Evolutionary conservation across 2,329 filamentous ascomycete species (phyloP).

Genomic region (Alternaria rosae): DNA sequence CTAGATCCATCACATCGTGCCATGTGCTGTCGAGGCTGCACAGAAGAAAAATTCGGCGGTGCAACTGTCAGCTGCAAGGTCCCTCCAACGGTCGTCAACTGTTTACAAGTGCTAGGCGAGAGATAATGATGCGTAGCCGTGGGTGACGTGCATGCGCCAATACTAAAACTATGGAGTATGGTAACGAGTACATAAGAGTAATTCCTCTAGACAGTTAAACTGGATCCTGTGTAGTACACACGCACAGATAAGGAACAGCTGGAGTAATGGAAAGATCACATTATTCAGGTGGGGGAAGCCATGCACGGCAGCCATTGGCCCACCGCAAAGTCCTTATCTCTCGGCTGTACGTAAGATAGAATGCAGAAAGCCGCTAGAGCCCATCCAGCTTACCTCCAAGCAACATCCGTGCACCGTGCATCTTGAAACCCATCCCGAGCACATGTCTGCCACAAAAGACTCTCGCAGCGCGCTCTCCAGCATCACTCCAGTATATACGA

Average conservation of each 20-base stretch:
- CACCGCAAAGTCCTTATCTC: slow-evolving; percentile 37
- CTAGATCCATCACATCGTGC: not conserved
- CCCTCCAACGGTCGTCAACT: slow-evolving; percentile 12
- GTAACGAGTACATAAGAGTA: slow-evolving; percentile 49
- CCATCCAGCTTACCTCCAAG: slow-evolving; percentile 13
- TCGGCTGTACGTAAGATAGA: slow-evolving; percentile 21
- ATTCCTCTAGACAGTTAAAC: slow-evolving; percentile 25
- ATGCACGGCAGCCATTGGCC: slow-evolving; percentile 30
- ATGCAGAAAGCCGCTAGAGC: slow-evolving; percentile 18
- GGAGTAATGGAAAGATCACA: slow-evolving; percentile 18
- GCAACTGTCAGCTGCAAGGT: slow-evolving; percentile 1
- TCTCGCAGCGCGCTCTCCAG: slow-evolving; percentile 31
- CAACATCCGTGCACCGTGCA: slow-evolving; percentile 14
- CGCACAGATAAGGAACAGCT: slow-evolving; percentile 28
- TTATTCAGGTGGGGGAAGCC: slow-evolving; percentile 31
- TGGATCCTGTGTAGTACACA: slow-evolving; percentile 8
- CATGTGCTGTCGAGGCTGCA: not conserved
- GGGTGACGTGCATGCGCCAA: slow-evolving; percentile 39
- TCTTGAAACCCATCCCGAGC: slow-evolving; percentile 29
- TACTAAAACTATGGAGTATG: slow-evolving; percentile 18
- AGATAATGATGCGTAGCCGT: slow-evolving; percentile 29
- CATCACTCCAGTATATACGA: slow-evolving; percentile 17
- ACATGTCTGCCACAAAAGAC: slow-evolving; percentile 47
- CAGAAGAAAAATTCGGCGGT: slow-evolving; percentile 1
- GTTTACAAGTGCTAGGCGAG: slow-evolving; percentile 6